Base-by-base conservation (phyloP, 768 basidiomycete genomes). In the Dioszegia crocea region DNA sequence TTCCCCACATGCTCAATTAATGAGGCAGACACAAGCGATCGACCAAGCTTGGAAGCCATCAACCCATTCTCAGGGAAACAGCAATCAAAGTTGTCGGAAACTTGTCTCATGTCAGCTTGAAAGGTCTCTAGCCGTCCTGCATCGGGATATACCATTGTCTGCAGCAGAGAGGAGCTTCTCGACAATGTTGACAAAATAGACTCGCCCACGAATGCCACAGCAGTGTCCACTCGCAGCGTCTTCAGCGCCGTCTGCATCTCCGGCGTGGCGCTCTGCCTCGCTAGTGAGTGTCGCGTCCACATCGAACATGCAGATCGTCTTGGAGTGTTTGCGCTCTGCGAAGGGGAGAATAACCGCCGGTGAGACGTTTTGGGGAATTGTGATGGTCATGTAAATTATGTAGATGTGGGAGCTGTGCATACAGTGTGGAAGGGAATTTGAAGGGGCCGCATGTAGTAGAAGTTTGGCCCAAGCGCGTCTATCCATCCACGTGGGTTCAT, bases 51-150 rank as follows among this genome's bases (percentile, higher is more conserved):
- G 81, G 83, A 96, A 0, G 93, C 94, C 1, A 83, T 89, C 45
- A 99, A 78, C 11, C 96, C 96, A 70, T 99, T 99, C 81, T 99
- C 96, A 26, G 88, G 86, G 66, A 98, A 98, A 11, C 79, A 84
- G 70, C 87, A 99, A 78, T 98, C 96, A 67, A 91, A 98, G 57
- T 85, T 83, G 0, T 91, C 81, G 54, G 88, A 68, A 44, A 81
- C 93, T 97, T n/a, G n/a, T n/a, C n/a, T 62, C 10, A 8, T 46
- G 4, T 21, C 12, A 21, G 26, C 8, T 21, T 19, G 19, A 29
- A n/a, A n/a, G n/a, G n/a, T 47, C 19, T 23, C 41, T n/a, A 10
- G 10, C 6, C 41, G n/a, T n/a, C n/a, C n/a, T n/a, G n/a, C n/a
- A n/a, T n/a, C n/a, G n/a, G n/a, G n/a, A n/a, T 82, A 41, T 62